Conservation (phyloP, 108 stramenopile genomes). For the Cyclostephanos tholiformis region DNA sequence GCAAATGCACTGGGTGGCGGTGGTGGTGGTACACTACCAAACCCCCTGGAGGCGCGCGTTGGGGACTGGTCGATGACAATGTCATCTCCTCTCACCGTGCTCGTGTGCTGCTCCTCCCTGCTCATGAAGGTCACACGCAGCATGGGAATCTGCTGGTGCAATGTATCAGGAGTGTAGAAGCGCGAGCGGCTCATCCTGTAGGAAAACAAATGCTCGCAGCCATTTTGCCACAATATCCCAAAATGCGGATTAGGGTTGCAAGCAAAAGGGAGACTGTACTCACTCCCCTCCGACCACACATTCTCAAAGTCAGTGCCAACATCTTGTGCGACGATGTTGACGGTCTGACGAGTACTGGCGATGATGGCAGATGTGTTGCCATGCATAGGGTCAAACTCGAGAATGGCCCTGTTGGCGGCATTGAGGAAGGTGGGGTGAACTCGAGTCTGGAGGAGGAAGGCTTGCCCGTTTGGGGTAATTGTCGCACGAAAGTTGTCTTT, state of each 20-base stretch:
- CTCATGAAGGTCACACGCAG: neutral
- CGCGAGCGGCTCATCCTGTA: neutral
- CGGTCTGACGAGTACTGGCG: neutral
- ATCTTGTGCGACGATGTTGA: neutral
- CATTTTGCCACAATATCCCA: neutral
- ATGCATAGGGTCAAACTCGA: neutral
- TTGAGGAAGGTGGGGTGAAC: neutral
- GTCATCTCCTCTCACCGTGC: neutral
- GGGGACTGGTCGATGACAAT: neutral
- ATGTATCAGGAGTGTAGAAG: neutral
- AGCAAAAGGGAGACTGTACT: neutral
- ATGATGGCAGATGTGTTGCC: conserved; percentile 1
- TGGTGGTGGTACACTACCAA: neutral
- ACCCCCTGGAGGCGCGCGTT: neutral
- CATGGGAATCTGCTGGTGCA: conserved; percentile 1
- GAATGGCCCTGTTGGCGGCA: neutral
- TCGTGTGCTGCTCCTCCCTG: neutral
- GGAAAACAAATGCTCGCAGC: neutral
- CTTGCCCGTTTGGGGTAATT: neutral
- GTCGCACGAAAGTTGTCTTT: neutral
- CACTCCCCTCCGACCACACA: neutral
- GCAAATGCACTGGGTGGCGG: neutral
- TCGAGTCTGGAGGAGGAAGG: neutral
- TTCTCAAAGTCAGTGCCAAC: neutral
- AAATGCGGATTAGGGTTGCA: neutral